Base-by-base conservation (phyloP, 352 stramenopile species). In the Phytophthora tentaculata region DNA sequence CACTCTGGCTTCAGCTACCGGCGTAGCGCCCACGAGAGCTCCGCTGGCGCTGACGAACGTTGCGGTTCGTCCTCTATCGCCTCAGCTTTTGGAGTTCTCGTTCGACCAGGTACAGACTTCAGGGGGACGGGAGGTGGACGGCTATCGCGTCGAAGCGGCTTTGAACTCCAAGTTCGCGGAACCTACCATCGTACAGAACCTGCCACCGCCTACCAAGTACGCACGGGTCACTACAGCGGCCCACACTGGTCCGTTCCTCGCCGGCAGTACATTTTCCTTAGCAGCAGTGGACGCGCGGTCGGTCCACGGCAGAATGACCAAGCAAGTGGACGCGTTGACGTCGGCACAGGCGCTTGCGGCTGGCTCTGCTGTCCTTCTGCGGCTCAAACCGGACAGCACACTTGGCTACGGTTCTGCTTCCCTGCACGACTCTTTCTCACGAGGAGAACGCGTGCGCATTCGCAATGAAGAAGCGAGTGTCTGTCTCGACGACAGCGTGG, bases 151-250 rank as follows among this genome's bases (percentile, higher is more conserved):
- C 23, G 76, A 92, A 54, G 70, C 61, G 39, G 32, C 70, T 43
- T 37, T 71, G 16, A 68, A 24, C 10, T 14, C 70, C 0, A 45
- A 54, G 28, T 74, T 74, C 23, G 23, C 55, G 26, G 37, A 71
- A 22, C 20, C 55, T 12, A 45, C 35, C 12, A 57, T 71, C 58
- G 45, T 56, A 1, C 56, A 65, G n/a, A 53, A 68, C 2, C 28
- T 92, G 2, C 17, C 64, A 17, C 79, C 80, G 12, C 78, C 61
- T 5, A 80, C 75, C 2, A 69, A 63, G 54, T 89, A 76, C 56
- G 73, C 88, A 7, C 86, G 88, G 12, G 83, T 95, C 7, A 94
- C 84, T 13, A 95, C 86, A 0, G 51, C 78, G 0, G 84, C 88
- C 0, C 74, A 91, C 61, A 91, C 86, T 1, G 88, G 86, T 1